Conservation (phyloP, 2,329 filamentous ascomycete species). For the Pezicula neosporulosa region DNA sequence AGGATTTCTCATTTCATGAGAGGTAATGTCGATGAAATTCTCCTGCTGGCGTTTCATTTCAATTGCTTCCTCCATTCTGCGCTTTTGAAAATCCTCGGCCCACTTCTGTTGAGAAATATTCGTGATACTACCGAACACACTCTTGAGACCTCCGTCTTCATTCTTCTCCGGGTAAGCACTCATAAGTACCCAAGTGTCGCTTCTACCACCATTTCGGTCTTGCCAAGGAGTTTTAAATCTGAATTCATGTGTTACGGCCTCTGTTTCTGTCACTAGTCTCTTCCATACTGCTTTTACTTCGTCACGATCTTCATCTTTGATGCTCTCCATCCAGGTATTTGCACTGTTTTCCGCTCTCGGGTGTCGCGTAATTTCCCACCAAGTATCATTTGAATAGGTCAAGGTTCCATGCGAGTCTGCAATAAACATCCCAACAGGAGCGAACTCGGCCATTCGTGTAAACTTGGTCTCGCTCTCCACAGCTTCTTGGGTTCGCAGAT, state of each 20-base stretch:
- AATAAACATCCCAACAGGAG: constrained; percentile 82
- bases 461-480: constrained; percentile 73
- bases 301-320: constrained; percentile 62
- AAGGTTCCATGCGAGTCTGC: constrained; percentile 69
- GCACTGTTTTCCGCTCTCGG: constrained; percentile 54
- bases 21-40: constrained; percentile 73
- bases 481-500: constrained; percentile 58
- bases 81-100: constrained; percentile 76
- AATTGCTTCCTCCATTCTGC: constrained; percentile 75
- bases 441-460: constrained; percentile 80
- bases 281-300: constrained; percentile 59
- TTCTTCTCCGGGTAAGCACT: constrained; percentile 72
- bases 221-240: constrained; percentile 68
- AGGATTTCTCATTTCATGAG: constrained; percentile 73
- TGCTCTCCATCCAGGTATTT: constrained; percentile 69
- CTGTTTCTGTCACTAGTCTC: constrained; percentile 56
- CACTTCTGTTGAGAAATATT: constrained; percentile 85
- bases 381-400: constrained; percentile 80
- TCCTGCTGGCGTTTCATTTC: constrained; percentile 72
- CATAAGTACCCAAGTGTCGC: constrained; percentile 75
- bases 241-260: constrained; percentile 68
- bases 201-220: constrained; percentile 52
- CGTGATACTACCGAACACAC: constrained; percentile 77
- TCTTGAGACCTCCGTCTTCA: constrained; percentile 60
- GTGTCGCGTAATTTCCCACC: constrained; percentile 65